A percentile compares a stretch with the other conserved stretches of the same genome.
Evolutionary conservation across 2,329 filamentous ascomycete species (phyloP).

Genomic region (Botrytis cinerea): DNA sequence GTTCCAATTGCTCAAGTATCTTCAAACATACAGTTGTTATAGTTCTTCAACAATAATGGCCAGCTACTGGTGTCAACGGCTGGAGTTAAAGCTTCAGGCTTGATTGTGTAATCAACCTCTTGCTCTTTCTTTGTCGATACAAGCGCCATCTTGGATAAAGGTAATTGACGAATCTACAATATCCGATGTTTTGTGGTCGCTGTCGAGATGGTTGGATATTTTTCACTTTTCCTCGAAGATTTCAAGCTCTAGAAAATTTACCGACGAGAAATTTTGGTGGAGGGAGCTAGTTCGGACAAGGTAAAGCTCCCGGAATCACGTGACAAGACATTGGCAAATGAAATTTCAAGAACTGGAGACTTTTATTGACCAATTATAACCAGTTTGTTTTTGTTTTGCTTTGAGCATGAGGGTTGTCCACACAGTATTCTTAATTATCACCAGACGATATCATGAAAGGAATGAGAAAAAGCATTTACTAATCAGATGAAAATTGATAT

Average conservation of each 20-base stretch:
- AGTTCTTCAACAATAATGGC: constrained; percentile 95
- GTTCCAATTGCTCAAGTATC: constrained; percentile 22
- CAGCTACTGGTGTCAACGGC: constrained; percentile 83
- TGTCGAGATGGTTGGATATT: constrained; percentile 17
- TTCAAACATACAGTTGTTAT: constrained; percentile 74
- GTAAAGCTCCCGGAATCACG: constrained; percentile 13
- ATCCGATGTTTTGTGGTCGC: constrained; percentile 18
- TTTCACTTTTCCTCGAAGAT: constrained; percentile 23
- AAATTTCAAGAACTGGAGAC: not conserved
- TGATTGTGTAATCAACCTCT: constrained; percentile 81
- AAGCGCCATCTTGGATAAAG: constrained; percentile 47
- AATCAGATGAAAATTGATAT: not conserved
- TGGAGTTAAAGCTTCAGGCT: constrained; percentile 81
- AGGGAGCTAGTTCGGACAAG: constrained; percentile 16
- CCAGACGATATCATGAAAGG: not conserved
- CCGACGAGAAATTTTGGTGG: constrained; percentile 26
- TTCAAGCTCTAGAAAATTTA: constrained; percentile 27
- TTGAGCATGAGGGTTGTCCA: not conserved
- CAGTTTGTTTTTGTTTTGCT: not conserved
- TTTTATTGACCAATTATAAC: not conserved
- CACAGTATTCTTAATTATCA: no score
- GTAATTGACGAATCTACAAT: constrained; percentile 24
- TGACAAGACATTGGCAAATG: not conserved
- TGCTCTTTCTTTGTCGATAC: constrained; percentile 47
- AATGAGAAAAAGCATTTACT: no score